Evolutionary conservation across 768 basidiomycete genomes (phyloP).

Genomic region (Suillus tomentosus): DNA sequence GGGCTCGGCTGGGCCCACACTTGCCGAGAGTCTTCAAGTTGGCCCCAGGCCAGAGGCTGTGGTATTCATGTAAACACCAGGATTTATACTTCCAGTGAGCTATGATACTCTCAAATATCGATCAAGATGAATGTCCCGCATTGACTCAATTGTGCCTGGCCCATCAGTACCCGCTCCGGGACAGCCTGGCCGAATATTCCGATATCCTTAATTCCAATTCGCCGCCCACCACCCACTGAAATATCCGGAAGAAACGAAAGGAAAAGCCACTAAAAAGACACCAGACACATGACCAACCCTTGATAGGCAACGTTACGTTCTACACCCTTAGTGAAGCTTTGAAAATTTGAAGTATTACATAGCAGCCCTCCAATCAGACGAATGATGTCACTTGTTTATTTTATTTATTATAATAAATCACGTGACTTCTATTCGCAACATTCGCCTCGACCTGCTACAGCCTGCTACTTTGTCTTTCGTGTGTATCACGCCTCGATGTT

Average conservation of each 20-base stretch:
- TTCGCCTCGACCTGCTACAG: too few species aligned
- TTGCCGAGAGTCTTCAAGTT: slow-evolving; percentile 51
- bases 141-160: slow-evolving; percentile 27
- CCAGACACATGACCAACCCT: not conserved
- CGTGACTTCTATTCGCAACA: not conserved
- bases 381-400: too few species aligned
- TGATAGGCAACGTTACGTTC: not conserved
- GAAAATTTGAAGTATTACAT: too few species aligned
- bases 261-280: slow-evolving; percentile 49
- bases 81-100: not conserved
- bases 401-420: not conserved
- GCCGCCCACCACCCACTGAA: slow-evolving; percentile 47
- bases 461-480: not conserved
- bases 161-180: slow-evolving; percentile 9
- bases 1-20: slow-evolving; percentile 55
- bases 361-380: too few species aligned
- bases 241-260: slow-evolving; percentile 55
- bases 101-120: slow-evolving; percentile 3
- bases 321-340: not conserved
- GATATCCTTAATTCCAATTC: slow-evolving; percentile 57
- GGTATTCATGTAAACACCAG: slow-evolving; percentile 59
- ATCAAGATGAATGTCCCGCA: slow-evolving; percentile 37
- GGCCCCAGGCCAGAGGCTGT: slow-evolving; percentile 70
- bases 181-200: slow-evolving; percentile 14
- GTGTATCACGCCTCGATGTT: slow-evolving; percentile 48